Conservation (phyloP, 2,329 filamentous ascomycete genomes). For the Fusarium tricinctum region DNA sequence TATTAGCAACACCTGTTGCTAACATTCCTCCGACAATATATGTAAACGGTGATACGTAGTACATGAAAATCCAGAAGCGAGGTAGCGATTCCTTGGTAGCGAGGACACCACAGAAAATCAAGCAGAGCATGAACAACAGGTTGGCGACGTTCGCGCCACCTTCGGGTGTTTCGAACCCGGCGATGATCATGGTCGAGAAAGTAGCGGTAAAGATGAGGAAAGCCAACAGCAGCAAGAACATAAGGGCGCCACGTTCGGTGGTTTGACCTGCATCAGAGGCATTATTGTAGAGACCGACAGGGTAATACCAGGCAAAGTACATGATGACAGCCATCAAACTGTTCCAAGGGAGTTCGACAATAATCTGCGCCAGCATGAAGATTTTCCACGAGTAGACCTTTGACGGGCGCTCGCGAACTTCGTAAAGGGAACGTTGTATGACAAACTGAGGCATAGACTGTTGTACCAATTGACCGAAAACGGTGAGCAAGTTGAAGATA, state of each 20-base stretch:
- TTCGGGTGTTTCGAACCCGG: constrained; percentile 75
- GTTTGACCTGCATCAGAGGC: constrained; percentile 72
- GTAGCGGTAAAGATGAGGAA: constrained; percentile 87
- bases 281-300: constrained; percentile 81
- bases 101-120: constrained; percentile 57
- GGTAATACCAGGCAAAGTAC: constrained; percentile 88
- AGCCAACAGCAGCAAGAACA: constrained; percentile 81
- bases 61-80: constrained; percentile 65
- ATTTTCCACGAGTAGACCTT: constrained; percentile 89
- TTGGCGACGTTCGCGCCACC: constrained; percentile 77
- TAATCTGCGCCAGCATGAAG: constrained; percentile 85
- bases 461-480: constrained; percentile 84
- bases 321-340: constrained; percentile 81
- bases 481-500: constrained; percentile 85
- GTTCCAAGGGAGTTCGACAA: constrained; percentile 90
- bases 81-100: constrained; percentile 64
- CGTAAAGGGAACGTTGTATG: constrained; percentile 83
- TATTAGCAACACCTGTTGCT: constrained; percentile 77
- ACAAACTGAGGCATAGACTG: constrained; percentile 91
- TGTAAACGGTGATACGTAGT: constrained; percentile 84
- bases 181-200: constrained; percentile 83
- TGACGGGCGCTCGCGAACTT: constrained; percentile 85
- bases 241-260: constrained; percentile 78
- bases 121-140: constrained; percentile 72
- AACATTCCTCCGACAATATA: constrained; percentile 84